phyloP scores from a whole-genome alignment of 306 rosid genomes.

The Leucaena leucocephala region DNA sequence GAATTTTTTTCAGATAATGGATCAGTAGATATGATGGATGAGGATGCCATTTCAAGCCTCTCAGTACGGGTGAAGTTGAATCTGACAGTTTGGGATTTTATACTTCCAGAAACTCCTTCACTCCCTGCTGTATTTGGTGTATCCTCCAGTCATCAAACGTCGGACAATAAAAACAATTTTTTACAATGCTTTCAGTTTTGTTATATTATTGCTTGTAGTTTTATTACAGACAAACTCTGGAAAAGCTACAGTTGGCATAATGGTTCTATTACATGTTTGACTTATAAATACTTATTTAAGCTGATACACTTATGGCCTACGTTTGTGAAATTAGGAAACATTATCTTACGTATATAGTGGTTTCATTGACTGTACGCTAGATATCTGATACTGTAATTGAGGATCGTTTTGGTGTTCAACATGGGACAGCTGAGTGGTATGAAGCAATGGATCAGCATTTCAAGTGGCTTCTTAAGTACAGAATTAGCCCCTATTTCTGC shows the following conservation, averaged over 20 bases:
- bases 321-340: conserved; percentile 27
- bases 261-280: conserved; percentile 7
- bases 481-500: conserved; percentile 98
- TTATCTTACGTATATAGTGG: conserved; percentile 31
- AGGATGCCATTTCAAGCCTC: conserved; percentile 89
- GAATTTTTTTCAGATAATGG: conserved; percentile 86
- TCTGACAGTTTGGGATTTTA: conserved; percentile 93
- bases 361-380: conserved; percentile 62
- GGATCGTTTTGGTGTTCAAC: conserved; percentile 89
- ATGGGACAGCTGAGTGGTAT: conserved; percentile 87
- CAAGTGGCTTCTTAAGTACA: conserved; percentile 97
- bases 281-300: conserved; percentile 26
- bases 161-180: conserved; percentile 14
- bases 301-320: conserved; percentile 18
- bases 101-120: conserved; percentile 92
- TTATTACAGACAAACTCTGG: conserved; percentile 2
- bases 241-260: not conserved
- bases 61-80: conserved; percentile 77
- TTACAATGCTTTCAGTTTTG: not conserved
- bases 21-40: conserved; percentile 89
- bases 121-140: conserved; percentile 98
- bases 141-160: conserved; percentile 56
- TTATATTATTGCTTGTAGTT: conserved; percentile 9
- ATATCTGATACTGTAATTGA: conserved; percentile 98
- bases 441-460: conserved; percentile 89